phyloP scores from a whole-genome alignment of 768 basidiomycete genomes.

The Pleurotus platypus region DNA sequence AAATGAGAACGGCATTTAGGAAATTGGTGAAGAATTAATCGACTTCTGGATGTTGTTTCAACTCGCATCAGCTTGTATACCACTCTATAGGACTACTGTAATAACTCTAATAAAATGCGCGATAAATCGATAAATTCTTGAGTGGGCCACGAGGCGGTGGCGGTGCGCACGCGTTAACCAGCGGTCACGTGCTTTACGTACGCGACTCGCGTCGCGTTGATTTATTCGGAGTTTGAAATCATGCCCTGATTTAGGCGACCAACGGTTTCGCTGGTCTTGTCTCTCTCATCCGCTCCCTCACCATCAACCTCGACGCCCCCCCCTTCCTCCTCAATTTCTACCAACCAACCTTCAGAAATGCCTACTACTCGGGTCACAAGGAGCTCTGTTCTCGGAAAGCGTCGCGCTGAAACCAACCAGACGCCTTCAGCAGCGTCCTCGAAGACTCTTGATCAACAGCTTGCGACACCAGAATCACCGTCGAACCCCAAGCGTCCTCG shows the following conservation, averaged over 20 bases:
- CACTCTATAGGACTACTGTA: no score
- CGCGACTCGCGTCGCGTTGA: constrained; percentile 12
- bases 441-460: constrained; percentile 33
- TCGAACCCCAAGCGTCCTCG: constrained; percentile 66
- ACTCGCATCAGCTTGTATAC: no score
- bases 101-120: no score
- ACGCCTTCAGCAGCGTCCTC: constrained; percentile 13
- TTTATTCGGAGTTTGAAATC: constrained; percentile 9
- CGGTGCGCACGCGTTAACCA: not conserved
- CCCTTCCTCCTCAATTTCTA: constrained; percentile 4
- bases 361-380: constrained; percentile 20
- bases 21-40: constrained; percentile 13
- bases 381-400: constrained; percentile 28
- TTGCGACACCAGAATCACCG: constrained; percentile 59
- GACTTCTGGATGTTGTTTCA: not conserved
- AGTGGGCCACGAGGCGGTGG: no score
- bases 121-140: no score
- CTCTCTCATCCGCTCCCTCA: constrained; percentile 8
- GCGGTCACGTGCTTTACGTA: constrained; percentile 4
- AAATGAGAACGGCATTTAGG: constrained; percentile 55
- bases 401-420: constrained; percentile 21
- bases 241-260: not conserved
- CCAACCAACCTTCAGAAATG: not conserved
- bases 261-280: not conserved
- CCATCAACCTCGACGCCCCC: constrained; percentile 3